Evolutionary conservation across 257 asterid genomes (phyloP).

Genomic region (Solanum piurae): DNA sequence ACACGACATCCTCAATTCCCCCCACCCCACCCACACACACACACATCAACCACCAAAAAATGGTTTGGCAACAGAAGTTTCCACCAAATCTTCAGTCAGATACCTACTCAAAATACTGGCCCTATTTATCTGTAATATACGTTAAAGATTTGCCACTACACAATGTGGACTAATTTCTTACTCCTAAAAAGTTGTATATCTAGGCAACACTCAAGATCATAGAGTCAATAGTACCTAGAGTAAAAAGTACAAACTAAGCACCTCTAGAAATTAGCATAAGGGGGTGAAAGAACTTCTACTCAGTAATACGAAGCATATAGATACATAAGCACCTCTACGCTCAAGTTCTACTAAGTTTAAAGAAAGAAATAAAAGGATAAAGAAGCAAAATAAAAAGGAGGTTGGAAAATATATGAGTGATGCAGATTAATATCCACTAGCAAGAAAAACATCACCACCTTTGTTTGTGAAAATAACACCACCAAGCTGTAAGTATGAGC

Average conservation of each 20-base stretch:
- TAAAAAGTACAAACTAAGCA: neutral
- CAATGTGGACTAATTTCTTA: neutral
- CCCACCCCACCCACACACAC: neutral
- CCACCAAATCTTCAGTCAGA: neutral
- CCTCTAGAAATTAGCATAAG: neutral
- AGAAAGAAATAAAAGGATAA: neutral
- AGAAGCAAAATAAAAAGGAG: neutral
- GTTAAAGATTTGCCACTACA: neutral
- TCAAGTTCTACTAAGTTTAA: neutral
- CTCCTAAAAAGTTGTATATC: neutral
- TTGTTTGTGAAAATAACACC: constrained; percentile 52
- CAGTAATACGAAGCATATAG: neutral
- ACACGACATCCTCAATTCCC: neutral
- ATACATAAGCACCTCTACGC: neutral
- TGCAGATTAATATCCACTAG: neutral
- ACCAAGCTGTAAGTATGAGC: constrained; percentile 68
- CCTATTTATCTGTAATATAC: neutral
- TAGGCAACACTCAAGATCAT: neutral
- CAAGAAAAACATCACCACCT: constrained; percentile 25
- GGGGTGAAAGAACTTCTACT: neutral
- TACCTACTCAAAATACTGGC: neutral
- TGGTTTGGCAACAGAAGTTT: neutral
- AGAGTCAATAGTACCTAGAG: neutral
- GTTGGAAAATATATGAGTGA: neutral
- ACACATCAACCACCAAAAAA: neutral